A percentile compares a stretch with the other conserved stretches of the same genome.
Evolutionary conservation across 352 stramenopile species (phyloP).

Genomic region (Phytophthora capsici): DNA sequence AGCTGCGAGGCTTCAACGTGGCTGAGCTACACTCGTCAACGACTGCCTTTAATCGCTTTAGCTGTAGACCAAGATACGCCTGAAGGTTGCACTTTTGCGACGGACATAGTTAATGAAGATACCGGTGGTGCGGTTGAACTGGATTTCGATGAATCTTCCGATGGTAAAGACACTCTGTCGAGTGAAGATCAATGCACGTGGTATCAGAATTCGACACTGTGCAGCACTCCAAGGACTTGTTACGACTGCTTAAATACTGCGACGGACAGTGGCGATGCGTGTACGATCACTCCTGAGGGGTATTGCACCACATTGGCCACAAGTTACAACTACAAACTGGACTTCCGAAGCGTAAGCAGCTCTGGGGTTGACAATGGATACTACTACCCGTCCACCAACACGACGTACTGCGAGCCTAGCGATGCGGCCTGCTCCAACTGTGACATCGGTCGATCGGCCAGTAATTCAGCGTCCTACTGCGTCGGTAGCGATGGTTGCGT

Average conservation of each 20-base stretch:
- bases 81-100: slow-evolving; percentile 28
- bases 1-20: slow-evolving; percentile 45
- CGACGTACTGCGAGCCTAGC: slow-evolving; percentile 48
- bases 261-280: slow-evolving; percentile 32
- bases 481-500: slow-evolving; percentile 40
- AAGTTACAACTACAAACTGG: slow-evolving; percentile 29
- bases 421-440: slow-evolving; percentile 39
- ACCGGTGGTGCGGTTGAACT: slow-evolving; percentile 10
- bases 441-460: slow-evolving; percentile 1
- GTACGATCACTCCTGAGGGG: slow-evolving; percentile 42
- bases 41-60: slow-evolving; percentile 22
- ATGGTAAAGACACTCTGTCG: slow-evolving; percentile 27
- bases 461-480: slow-evolving; percentile 37
- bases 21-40: slow-evolving; percentile 30
- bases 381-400: slow-evolving; percentile 60
- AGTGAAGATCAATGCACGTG: slow-evolving; percentile 49
- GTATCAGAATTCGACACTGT: slow-evolving; percentile 37
- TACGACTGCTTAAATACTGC: slow-evolving; percentile 48
- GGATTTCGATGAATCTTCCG: slow-evolving; percentile 2
- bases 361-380: slow-evolving; percentile 20
- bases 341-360: slow-evolving; percentile 34
- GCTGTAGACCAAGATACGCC: slow-evolving; percentile 13
- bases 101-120: slow-evolving; percentile 13
- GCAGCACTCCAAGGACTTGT: slow-evolving; percentile 39
- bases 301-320: slow-evolving; percentile 40